Evolutionary conservation across 257 asterid genomes (phyloP).

Genomic region (Solanum paucissectum): DNA sequence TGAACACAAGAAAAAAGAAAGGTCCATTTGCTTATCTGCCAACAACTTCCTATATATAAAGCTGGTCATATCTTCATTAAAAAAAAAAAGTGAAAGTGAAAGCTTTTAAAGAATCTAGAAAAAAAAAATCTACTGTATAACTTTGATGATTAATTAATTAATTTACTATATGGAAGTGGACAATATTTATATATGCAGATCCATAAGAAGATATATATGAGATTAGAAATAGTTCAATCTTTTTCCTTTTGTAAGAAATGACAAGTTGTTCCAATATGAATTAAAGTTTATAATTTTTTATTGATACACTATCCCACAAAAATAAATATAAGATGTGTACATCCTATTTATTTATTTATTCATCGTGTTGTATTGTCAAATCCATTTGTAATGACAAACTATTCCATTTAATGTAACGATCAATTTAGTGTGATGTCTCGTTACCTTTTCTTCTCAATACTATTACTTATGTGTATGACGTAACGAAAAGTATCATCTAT

Average conservation of each 20-base stretch:
- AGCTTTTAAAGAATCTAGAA: not conserved
- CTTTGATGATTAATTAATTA: not conserved
- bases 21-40: not conserved
- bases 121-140: not conserved
- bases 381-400: not conserved
- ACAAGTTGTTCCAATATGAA: not conserved
- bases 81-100: not conserved
- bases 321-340: not conserved
- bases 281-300: not conserved
- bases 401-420: not conserved
- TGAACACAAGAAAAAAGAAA: not conserved
- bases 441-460: not conserved
- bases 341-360: no score
- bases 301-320: not conserved
- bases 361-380: not conserved
- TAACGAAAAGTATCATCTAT: no score
- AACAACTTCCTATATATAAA: not conserved
- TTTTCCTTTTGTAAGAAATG: not conserved
- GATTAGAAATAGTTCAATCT: not conserved
- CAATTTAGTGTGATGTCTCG: not conserved
- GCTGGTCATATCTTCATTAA: not conserved
- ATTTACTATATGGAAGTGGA: not conserved
- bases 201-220: not conserved
- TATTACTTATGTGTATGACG: not conserved
- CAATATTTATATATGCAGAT: not conserved